Evolutionary conservation across 108 stramenopile genomes (phyloP).

Genomic region (Phaeodactylum tricornutum): DNA sequence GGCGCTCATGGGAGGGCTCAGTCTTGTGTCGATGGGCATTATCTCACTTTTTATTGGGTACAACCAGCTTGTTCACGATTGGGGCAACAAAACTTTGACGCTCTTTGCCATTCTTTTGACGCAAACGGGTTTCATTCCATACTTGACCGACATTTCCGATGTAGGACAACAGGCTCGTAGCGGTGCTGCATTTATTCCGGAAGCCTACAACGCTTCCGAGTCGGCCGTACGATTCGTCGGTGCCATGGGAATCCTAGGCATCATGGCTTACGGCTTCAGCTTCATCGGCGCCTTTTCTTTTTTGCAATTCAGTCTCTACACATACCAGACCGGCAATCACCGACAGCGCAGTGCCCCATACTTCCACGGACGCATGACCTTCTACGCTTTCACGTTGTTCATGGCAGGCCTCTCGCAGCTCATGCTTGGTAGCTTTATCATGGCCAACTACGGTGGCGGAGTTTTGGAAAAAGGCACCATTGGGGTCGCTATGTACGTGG

Average conservation of each 20-base stretch:
- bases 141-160: constrained; percentile 13
- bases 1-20: constrained; percentile 4
- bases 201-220: background rate
- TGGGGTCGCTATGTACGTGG: constrained; percentile 8
- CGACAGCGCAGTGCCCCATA: constrained; percentile 3
- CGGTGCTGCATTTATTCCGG: constrained; percentile 10
- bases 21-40: constrained; percentile 5
- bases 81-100: constrained; percentile 3
- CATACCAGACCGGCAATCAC: constrained; percentile 8
- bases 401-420: constrained; percentile 17
- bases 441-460: background rate
- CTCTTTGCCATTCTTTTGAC: constrained; percentile 2
- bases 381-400: constrained; percentile 8
- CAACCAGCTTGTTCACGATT: constrained; percentile 10
- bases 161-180: constrained; percentile 8
- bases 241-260: constrained; percentile 25
- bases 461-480: background rate
- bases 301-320: constrained; percentile 11
- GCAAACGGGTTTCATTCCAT: constrained; percentile 13
- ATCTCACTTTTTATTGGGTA: constrained; percentile 7
- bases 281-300: constrained; percentile 17
- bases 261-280: constrained; percentile 10
- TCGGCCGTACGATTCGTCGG: constrained; percentile 16
- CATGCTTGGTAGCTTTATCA: constrained; percentile 8
- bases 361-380: constrained; percentile 8